Conservation (phyloP, 2,329 filamentous ascomycete genomes). For the Penicillium sp. region DNA sequence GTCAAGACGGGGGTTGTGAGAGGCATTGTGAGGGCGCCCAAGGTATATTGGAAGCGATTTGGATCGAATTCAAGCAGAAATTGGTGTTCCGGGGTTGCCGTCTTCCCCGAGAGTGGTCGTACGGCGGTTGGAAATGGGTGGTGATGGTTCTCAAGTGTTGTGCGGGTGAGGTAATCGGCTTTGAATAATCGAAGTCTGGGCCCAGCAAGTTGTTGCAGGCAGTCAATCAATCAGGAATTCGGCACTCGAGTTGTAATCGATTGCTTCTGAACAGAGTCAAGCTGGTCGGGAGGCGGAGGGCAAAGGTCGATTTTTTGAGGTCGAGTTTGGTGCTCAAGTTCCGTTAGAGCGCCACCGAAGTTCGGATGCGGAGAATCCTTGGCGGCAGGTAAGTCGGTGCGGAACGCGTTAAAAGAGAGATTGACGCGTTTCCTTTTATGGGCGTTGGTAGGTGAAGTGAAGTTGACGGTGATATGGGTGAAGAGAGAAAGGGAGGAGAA, state of each 20-base stretch:
- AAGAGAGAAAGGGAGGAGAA: slow-evolving; percentile 19
- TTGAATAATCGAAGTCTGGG: slow-evolving; percentile 13
- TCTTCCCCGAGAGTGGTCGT: slow-evolving; percentile 46
- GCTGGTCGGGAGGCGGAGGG: not conserved
- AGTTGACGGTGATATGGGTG: slow-evolving; percentile 4
- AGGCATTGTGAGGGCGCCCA: slow-evolving; percentile 65
- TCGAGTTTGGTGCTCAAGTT: slow-evolving; percentile 1
- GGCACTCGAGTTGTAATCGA: slow-evolving; percentile 22
- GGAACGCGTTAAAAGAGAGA: slow-evolving; percentile 22
- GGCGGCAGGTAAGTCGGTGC: slow-evolving; percentile 8
- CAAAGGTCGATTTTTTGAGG: not conserved
- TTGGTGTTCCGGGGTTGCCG: slow-evolving; percentile 43
- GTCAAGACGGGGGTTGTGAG: slow-evolving; percentile 85
- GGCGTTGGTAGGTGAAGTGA: not conserved
- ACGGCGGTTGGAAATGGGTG: slow-evolving; percentile 36
- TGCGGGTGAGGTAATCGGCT: slow-evolving; percentile 4
- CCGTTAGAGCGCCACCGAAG: slow-evolving; percentile 18
- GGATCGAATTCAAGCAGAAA: slow-evolving; percentile 4
- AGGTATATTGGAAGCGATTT: slow-evolving; percentile 15
- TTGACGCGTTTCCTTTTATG: slow-evolving; percentile 13
- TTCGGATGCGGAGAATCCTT: slow-evolving; percentile 17
- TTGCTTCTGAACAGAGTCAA: not conserved
- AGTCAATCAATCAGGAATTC: slow-evolving; percentile 17
- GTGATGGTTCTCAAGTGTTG: slow-evolving; percentile 19
- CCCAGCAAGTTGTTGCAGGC: slow-evolving; percentile 20